Evolutionary conservation across 192 early-diverging fungal genomes (phyloP).

Genomic region (Helicostylum pulchrum): DNA sequence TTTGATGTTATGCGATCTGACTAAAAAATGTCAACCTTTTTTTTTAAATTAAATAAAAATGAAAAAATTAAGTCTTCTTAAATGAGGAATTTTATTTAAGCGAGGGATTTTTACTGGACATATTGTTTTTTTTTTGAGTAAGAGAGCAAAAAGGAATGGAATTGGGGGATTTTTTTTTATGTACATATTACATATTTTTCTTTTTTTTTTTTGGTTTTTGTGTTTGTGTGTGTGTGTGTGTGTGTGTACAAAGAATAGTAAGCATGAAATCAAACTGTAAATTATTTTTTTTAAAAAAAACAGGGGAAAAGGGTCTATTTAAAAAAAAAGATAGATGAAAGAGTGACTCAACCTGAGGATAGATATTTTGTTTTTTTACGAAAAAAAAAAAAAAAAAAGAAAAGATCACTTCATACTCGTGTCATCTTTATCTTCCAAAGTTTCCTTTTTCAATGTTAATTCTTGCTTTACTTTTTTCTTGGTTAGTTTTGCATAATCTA

Average conservation of each 20-base stretch:
- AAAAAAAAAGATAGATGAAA: neutral
- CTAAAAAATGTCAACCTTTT: neutral
- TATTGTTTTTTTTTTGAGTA: neutral
- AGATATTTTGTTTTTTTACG: neutral
- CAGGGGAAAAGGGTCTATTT: neutral
- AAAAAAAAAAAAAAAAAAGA: neutral
- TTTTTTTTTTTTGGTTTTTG: no score
- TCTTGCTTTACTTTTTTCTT: conserved; percentile 9
- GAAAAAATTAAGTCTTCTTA: neutral
- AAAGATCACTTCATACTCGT: conserved; percentile 13
- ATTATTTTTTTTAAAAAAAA: no score
- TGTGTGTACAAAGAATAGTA: no score
- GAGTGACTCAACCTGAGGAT: neutral
- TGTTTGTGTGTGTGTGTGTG: no score
- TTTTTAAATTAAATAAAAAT: neutral
- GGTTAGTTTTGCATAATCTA: conserved; percentile 21
- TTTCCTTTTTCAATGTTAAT: neutral
- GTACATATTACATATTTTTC: no score
- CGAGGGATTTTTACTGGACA: neutral
- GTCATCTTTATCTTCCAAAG: conserved; percentile 6
- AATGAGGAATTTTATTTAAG: no score
- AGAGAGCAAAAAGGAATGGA: neutral
- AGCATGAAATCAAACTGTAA: no score
- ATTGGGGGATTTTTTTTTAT: neutral
- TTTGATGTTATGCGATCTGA: conserved; percentile 1